These are phyloP conservation scores for Amborella trichopoda DNA, from an alignment of 164 flowering plant species.

Conservation along the genomic window DNA sequence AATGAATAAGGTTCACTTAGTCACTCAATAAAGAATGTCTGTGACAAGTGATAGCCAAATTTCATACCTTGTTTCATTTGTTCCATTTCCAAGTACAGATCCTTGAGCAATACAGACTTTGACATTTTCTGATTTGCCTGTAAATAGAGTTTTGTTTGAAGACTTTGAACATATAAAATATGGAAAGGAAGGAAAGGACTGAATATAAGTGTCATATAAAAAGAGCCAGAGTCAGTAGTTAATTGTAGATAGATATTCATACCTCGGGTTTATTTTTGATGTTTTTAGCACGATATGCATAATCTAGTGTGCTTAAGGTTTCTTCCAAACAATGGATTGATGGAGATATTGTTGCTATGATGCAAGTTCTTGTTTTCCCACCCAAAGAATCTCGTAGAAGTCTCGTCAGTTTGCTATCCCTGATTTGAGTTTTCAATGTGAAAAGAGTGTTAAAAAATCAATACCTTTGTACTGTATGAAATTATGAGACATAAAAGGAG, in stretches of 20 bases:
- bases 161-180: too few relatives aligned
- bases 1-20: background rate
- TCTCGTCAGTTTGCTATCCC: slow-evolving; percentile 83
- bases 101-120: slow-evolving; percentile 96
- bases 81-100: slow-evolving; percentile 84
- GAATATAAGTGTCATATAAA: too few relatives aligned
- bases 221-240: slow-evolving; percentile 1
- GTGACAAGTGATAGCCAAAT: too few relatives aligned
- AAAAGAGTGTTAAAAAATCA: too few relatives aligned
- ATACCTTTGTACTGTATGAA: too few relatives aligned
- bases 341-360: slow-evolving; percentile 76
- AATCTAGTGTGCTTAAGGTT: slow-evolving; percentile 90
- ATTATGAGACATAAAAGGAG: too few relatives aligned
- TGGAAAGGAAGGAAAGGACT: too few relatives aligned
- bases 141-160: too few relatives aligned
- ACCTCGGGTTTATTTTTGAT: slow-evolving; percentile 97
- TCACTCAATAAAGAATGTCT: too few relatives aligned
- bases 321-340: slow-evolving; percentile 72
- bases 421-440: too few relatives aligned
- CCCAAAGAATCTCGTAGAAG: slow-evolving; percentile 77
- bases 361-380: slow-evolving; percentile 86
- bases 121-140: slow-evolving; percentile 98
- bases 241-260: slow-evolving; percentile 13
- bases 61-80: slow-evolving; percentile 97
- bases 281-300: slow-evolving; percentile 97